Percentiles rank a stretch among this genome's conserved stretches.
These are phyloP conservation scores for Scheffersomyces segobiensis DNA, from an alignment of 1,139 yeast species.

Conservation along the genomic window DNA sequence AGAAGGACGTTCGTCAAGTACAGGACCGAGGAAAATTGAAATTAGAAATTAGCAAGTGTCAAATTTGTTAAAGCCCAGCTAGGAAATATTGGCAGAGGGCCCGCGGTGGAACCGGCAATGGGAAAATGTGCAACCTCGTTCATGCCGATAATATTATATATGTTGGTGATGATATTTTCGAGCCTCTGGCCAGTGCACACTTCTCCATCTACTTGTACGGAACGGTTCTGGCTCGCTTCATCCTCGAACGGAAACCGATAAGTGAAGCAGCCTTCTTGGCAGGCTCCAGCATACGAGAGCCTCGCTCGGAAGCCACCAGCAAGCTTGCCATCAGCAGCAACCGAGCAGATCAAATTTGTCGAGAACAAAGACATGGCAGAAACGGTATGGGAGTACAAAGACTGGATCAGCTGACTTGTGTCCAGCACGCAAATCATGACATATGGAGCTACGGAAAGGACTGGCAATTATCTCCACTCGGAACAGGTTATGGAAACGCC, in stretches of 20 bases:
- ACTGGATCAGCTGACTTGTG: not conserved
- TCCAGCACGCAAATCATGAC: too few relatives aligned
- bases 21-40: too few relatives aligned
- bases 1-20: too few relatives aligned
- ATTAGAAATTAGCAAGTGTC: too few relatives aligned
- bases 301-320: not conserved
- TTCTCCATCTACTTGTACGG: not conserved
- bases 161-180: not conserved
- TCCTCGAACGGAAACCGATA: not conserved
- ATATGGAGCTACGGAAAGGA: not conserved
- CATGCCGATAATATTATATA: not conserved
- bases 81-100: not conserved
- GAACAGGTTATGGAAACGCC: constrained; percentile 1
- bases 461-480: not conserved
- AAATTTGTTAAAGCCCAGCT: too few relatives aligned
- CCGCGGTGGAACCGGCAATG: not conserved
- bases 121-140: not conserved
- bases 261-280: not conserved
- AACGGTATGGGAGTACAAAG: not conserved
- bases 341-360: too few relatives aligned
- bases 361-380: not conserved
- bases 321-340: not conserved
- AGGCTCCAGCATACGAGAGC: not conserved
- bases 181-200: not conserved
- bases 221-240: not conserved